Evolutionary conservation across 2,329 filamentous ascomycete species (phyloP), one percentile per base, ranked within the genome.

Genomic region (Fusarium metavorans): DNA sequence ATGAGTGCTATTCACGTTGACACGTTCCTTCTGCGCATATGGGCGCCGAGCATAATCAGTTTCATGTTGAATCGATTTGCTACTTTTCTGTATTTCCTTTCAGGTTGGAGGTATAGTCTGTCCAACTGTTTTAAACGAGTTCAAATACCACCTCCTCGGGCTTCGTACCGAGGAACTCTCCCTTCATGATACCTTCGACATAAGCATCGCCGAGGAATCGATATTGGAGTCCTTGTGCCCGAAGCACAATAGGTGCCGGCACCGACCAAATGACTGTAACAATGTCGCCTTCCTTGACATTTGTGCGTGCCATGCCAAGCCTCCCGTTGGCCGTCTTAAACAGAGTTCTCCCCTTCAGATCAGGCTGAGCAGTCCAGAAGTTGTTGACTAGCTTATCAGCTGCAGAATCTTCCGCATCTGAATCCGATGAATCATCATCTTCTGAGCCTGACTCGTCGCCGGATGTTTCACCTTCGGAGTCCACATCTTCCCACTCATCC

Each of bases 131-230:
- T 20, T 25, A 61, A 23, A 62, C 27, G 30, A 48, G 59, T 6
- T 54, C 50, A 41, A 69, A 68, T 11, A 41, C 23, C 32, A 43
- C 54, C 6, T 70, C 48, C 8, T 37, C 20, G 1, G 70, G 75
- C 11, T 48, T 30, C 6, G 62, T 74, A 30, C 45, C 23, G 2
- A 76, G 59, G 30, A 76, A 76, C 57, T 76, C 71, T 8, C 73
- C 75, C 35, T 63, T 32, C 75, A 77, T 77, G 25, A 76, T 74
- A 5, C 74, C 70, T 34, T 75, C 71, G 6, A 76, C 68, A 57
- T 77, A 72, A 7, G 73, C 64, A 41, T 76, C 75, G 18, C 72
- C 75, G 11, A 70, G 32, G 37, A 73, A 76, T 3, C 30, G 25
- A 54, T 72, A 70, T 10, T 43, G 48, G 11, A 13, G 16, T 16